Base-by-base conservation (phyloP, 164 flowering plant genomes). In the Protea cynaroides region DNA sequence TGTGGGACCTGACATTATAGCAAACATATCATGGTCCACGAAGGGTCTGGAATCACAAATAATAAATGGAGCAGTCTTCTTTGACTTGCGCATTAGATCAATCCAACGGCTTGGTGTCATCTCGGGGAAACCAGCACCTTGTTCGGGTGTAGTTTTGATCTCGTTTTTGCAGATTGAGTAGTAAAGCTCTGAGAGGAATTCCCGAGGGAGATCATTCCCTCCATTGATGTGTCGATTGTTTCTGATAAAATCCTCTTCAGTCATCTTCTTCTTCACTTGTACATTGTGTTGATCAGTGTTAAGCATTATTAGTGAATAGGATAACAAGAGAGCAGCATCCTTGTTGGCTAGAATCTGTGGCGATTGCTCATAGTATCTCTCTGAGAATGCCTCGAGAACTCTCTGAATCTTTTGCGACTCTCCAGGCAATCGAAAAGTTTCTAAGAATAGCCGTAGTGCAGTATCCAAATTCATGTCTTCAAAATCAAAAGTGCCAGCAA, bases 221-320 rank as follows among this genome's bases (percentile, higher is more conserved):
- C 74, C 83, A 73, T 80, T 80, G 18, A 77, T 80, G n/a, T 29
- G 70, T 23, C 83, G 63, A 65, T 80, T 80, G 29, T 77, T 80
- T 19, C 81, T 65, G 25, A 80, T 75, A 57, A 80, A 80, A 59
- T 78, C 83, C 52, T 80, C 83, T 71, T 80, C 83, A 3, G 80
- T 75, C 83, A 80, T 80, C 69, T 80, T 80, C 71, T 71, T 80
- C 69, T 80, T 80, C 23, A 80, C 83, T 68, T 77, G 83, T 15
- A 67, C 72, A 57, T 77, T 77, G 68, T 77, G 83, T 50, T 68
- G 81, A 73, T 80, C 83, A 3, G 83, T 80, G 67, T 80, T 80
- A 13, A 80, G 81, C 79, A 80, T 11, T 25, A 80, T 80, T n/a
- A 80, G 51, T 18, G 83, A 80, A 51, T 77, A 80, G 10, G 79